Evolutionary conservation across 306 rosid genomes (phyloP).

Genomic region (Notholithocarpus densiflorus): DNA sequence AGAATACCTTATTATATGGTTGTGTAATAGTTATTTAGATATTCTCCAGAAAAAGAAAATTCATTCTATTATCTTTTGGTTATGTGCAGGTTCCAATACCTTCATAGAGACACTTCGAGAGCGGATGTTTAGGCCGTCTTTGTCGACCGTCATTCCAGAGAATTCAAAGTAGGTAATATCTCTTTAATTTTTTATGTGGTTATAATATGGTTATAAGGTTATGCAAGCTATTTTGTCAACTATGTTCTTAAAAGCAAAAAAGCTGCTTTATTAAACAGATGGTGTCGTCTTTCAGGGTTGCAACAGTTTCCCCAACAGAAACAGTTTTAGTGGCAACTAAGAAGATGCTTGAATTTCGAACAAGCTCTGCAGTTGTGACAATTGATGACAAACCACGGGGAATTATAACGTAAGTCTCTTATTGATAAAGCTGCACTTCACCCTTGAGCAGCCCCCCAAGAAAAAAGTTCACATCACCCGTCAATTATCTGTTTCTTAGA

Average conservation of each 20-base stretch:
- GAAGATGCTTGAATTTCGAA: slow-evolving; percentile 74
- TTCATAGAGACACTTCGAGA: slow-evolving; percentile 84
- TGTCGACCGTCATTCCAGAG: slow-evolving; percentile 86
- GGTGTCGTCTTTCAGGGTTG: slow-evolving; percentile 56
- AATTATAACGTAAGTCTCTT: slow-evolving; percentile 77
- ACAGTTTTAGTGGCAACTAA: slow-evolving; percentile 66
- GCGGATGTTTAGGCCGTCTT: slow-evolving; percentile 82
- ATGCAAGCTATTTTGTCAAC: background rate
- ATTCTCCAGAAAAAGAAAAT: background rate
- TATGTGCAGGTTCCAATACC: slow-evolving; percentile 69
- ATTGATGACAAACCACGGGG: slow-evolving; percentile 77
- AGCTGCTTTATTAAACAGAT: slow-evolving; percentile 23
- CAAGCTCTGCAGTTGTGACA: slow-evolving; percentile 71
- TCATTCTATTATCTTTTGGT: slow-evolving; percentile 20
- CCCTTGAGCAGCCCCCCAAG: background rate
- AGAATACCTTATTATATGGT: background rate
- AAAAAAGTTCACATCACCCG: background rate
- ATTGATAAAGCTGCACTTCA: background rate
- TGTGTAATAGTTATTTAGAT: background rate
- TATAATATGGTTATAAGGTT: background rate
- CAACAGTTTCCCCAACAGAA: slow-evolving; percentile 64
- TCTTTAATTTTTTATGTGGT: slow-evolving; percentile 18
- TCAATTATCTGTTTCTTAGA: background rate
- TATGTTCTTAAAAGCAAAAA: background rate
- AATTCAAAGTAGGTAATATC: slow-evolving; percentile 97